Evolutionary conservation across 192 early-diverging fungal genomes (phyloP).

Genomic region (Linderina pennispora): DNA sequence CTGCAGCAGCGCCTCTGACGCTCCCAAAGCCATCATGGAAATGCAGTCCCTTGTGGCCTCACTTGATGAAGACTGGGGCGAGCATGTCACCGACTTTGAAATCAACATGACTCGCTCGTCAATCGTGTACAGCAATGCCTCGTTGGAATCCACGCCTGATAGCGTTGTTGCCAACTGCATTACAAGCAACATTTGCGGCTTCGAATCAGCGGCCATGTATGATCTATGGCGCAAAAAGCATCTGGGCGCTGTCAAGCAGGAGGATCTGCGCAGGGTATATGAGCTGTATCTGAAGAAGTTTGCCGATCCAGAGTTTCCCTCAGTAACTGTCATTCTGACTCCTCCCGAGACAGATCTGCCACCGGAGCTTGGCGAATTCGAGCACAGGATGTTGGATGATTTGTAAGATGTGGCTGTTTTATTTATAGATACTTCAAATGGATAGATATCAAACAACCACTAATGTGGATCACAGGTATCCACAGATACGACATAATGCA

Average conservation of each 20-base stretch:
- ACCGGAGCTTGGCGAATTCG: conserved; percentile 20
- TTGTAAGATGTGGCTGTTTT: no score
- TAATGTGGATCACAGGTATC: no score
- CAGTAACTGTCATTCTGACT: conserved; percentile 14
- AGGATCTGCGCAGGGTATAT: conserved; percentile 31
- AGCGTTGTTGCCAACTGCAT: conserved; percentile 10
- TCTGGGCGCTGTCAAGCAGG: conserved; percentile 9
- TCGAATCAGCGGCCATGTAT: conserved; percentile 4
- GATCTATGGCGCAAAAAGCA: conserved; percentile 25
- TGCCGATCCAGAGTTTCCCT: conserved; percentile 12
- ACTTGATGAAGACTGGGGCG: conserved; percentile 17
- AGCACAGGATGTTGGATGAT: conserved; percentile 10
- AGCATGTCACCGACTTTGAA: conserved; percentile 35
- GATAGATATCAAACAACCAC: no score
- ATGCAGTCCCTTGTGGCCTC: conserved; percentile 14
- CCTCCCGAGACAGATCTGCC: conserved; percentile 22
- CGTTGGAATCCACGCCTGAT: conserved; percentile 9
- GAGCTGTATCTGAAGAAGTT: conserved; percentile 18
- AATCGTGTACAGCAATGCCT: conserved; percentile 6
- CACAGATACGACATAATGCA: no score
- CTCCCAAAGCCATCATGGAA: conserved; percentile 15
- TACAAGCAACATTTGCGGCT: conserved; percentile 15
- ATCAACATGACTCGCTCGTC: conserved; percentile 31
- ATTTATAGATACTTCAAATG: no score
- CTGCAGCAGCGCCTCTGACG: conserved; percentile 22